These are phyloP conservation scores for Xylariaceae sp. DNA, from an alignment of 2,329 filamentous ascomycete genomes.

Conservation along the genomic window DNA sequence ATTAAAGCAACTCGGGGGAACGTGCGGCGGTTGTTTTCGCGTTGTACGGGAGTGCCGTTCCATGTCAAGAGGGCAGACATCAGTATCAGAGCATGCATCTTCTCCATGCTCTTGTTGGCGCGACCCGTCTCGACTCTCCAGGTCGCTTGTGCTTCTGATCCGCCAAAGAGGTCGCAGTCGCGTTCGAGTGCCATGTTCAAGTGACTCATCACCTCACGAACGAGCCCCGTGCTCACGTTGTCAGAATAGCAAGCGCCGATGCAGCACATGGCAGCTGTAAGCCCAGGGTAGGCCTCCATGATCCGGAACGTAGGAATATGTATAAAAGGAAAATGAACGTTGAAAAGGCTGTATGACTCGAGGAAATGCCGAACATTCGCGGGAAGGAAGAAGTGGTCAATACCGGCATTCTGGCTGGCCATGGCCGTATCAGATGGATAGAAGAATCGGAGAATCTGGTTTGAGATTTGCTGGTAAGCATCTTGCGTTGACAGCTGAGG, in stretches of 20 bases:
- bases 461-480: slow-evolving; percentile 46
- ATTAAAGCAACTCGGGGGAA: slow-evolving; percentile 51
- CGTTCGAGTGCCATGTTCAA: slow-evolving; percentile 51
- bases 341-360: slow-evolving; percentile 63
- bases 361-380: slow-evolving; percentile 66
- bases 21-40: slow-evolving; percentile 53
- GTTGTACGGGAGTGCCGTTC: slow-evolving; percentile 61
- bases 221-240: slow-evolving; percentile 44
- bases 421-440: slow-evolving; percentile 49
- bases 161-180: slow-evolving; percentile 42
- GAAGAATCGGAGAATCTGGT: slow-evolving; percentile 49
- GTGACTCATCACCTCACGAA: slow-evolving; percentile 61
- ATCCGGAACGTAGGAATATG: slow-evolving; percentile 66
- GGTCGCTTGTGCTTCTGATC: slow-evolving; percentile 26
- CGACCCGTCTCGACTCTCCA: slow-evolving; percentile 31
- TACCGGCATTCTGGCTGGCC: slow-evolving; percentile 44
- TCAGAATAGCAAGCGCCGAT: slow-evolving; percentile 70
- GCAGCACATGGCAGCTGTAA: slow-evolving; percentile 63
- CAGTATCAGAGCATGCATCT: slow-evolving; percentile 59
- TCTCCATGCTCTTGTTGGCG: slow-evolving; percentile 46
- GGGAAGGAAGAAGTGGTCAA: slow-evolving; percentile 56
- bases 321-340: slow-evolving; percentile 65
- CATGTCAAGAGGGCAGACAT: slow-evolving; percentile 57
- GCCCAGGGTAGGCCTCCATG: slow-evolving; percentile 55
- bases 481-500: slow-evolving; percentile 39